Evolutionary conservation across 1,139 yeast genomes (phyloP).

Genomic region (Kluyveromyces sp.): DNA sequence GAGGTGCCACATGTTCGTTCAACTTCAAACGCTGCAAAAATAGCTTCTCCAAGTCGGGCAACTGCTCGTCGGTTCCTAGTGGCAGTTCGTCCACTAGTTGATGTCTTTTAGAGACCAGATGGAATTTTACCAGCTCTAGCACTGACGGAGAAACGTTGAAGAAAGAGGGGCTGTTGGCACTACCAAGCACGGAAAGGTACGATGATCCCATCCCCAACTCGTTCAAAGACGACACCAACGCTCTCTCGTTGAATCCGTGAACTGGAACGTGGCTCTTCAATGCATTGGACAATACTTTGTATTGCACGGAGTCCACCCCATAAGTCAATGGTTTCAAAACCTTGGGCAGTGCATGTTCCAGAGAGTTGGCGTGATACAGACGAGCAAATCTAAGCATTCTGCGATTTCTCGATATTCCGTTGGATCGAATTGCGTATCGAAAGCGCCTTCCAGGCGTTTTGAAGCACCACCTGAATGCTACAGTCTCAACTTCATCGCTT

Average conservation of each 20-base stretch:
- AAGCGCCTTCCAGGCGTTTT: no score
- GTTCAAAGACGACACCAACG: slow-evolving; percentile 56
- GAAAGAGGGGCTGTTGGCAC: slow-evolving; percentile 29
- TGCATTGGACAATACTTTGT: slow-evolving; percentile 41
- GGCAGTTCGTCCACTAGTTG: slow-evolving; percentile 32
- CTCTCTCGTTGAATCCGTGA: slow-evolving; percentile 58
- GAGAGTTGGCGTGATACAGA: slow-evolving; percentile 23
- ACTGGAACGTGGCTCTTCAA: slow-evolving; percentile 51
- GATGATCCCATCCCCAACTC: slow-evolving; percentile 61
- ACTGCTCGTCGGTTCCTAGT: slow-evolving; percentile 25
- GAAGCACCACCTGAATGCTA: no score
- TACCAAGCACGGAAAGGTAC: slow-evolving; percentile 50
- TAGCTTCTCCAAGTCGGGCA: slow-evolving; percentile 38
- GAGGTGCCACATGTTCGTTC: slow-evolving; percentile 49
- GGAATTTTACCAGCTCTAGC: slow-evolving; percentile 59
- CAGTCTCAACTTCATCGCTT: no score
- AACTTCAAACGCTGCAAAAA: slow-evolving; percentile 54
- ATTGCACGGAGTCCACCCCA: slow-evolving; percentile 32
- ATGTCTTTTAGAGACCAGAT: slow-evolving; percentile 52
- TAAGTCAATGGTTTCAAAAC: slow-evolving; percentile 25
- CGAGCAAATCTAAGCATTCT: slow-evolving; percentile 4
- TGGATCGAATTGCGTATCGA: no score
- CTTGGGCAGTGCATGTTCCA: slow-evolving; percentile 21
- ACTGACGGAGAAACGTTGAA: slow-evolving; percentile 40
- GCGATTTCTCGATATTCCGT: no score